Conservation (phyloP, 345 rosid genomes). For the Anastatica hierochuntica region DNA sequence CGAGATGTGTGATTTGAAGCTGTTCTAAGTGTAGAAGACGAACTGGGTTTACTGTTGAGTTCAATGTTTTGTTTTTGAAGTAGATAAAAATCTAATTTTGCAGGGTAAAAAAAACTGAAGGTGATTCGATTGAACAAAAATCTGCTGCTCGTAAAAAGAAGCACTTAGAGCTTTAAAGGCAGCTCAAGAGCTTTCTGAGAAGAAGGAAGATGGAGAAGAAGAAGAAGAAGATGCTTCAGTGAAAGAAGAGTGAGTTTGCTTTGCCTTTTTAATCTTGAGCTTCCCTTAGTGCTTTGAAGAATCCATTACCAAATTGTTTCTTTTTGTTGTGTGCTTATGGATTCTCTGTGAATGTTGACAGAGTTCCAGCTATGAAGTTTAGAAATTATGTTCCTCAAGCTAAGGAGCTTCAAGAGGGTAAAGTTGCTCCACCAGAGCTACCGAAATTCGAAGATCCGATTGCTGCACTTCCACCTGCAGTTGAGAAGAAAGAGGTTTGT, state of each 20-base stretch:
- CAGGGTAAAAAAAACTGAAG: constrained; percentile 47
- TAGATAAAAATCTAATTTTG: not conserved
- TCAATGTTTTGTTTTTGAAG: no score
- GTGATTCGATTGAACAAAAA: constrained; percentile 57
- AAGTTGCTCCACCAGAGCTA: constrained; percentile 72
- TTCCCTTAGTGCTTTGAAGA: not conserved
- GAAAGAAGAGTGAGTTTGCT: constrained; percentile 25
- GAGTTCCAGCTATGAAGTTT: constrained; percentile 69
- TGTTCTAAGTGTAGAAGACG: no score
- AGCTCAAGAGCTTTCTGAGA: constrained; percentile 53
- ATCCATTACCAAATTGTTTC: not conserved
- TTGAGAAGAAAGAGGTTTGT: constrained; percentile 60
- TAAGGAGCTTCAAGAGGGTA: constrained; percentile 81
- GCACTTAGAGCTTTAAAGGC: constrained; percentile 65
- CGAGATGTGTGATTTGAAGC: no score
- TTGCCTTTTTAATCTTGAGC: not conserved
- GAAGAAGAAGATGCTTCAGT: no score
- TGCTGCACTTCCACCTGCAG: constrained; percentile 44
- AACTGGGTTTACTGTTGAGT: no score
- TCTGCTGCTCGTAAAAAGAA: constrained; percentile 67
- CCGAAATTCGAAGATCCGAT: constrained; percentile 88
- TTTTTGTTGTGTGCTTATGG: not conserved
- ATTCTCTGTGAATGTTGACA: constrained; percentile 14
- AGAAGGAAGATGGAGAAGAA: constrained; percentile 26
- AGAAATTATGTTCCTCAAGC: constrained; percentile 94